A percentile compares a stretch with the other conserved stretches of the same genome.
phyloP scores from a whole-genome alignment of 2,329 filamentous ascomycete species.

The Stemphylium vesicarium region DNA sequence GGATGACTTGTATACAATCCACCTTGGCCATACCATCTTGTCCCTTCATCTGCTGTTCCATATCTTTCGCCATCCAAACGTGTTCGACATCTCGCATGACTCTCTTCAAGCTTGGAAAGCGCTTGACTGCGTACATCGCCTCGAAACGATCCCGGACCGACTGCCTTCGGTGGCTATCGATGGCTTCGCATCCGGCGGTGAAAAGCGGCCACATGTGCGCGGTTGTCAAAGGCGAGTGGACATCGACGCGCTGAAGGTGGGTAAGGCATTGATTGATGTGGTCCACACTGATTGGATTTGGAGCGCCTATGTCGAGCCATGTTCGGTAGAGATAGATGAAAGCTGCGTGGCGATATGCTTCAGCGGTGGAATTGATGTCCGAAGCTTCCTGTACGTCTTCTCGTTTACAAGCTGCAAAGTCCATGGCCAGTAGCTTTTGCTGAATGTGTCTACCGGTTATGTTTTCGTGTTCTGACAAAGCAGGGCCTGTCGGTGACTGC shows the following conservation, averaged over 20 bases:
- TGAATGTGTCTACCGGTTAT: conserved; percentile 27
- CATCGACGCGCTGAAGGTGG: conserved; percentile 22
- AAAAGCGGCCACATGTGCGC: conserved; percentile 44
- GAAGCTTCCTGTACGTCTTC: background rate
- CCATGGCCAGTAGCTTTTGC: conserved; percentile 24
- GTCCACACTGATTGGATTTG: conserved; percentile 37
- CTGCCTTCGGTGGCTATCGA: conserved; percentile 26
- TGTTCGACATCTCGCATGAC: conserved; percentile 39
- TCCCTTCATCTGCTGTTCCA: conserved; percentile 28
- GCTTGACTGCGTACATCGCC: conserved; percentile 30
- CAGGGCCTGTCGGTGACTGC: background rate
- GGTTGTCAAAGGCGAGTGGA: conserved; percentile 32
- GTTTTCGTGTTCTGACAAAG: conserved; percentile 28
- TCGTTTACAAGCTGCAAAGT: conserved; percentile 14
- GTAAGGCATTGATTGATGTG: conserved; percentile 35
- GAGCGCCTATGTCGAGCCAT: conserved; percentile 40
- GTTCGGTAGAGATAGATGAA: conserved; percentile 45
- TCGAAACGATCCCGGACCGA: conserved; percentile 36
- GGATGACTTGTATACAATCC: conserved; percentile 43
- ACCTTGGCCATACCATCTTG: conserved; percentile 36
- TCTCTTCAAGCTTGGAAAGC: conserved; percentile 34
- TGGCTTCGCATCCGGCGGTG: conserved; percentile 40
- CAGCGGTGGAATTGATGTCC: conserved; percentile 33
- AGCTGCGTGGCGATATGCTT: conserved; percentile 41
- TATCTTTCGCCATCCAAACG: conserved; percentile 39